Base-by-base conservation (phyloP, 805 yeast genomes). In the Wickerhamomyces mucosus region DNA sequence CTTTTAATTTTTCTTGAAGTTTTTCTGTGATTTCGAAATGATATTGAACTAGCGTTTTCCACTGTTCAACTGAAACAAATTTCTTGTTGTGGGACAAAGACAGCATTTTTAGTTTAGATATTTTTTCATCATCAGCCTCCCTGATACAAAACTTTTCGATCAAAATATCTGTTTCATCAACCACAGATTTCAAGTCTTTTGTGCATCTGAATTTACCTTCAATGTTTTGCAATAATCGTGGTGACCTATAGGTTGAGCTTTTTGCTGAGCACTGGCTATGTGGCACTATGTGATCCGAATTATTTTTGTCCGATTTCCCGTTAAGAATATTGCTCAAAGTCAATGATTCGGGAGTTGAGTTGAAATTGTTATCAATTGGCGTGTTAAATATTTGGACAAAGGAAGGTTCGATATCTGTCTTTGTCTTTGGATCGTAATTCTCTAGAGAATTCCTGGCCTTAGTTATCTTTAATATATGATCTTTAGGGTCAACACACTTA, bases 241-340 rank as follows among this genome's bases (percentile, higher is more conserved):
- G 45, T 7, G 45, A 35, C 17, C 31, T 31, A 26, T 38, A 39
- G 6, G 31, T 32, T 3, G 39, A 34, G 11, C 39, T 41, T 33
- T 29, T 34, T 18, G 15, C 10, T 5, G 26, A 8, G 10, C 26
- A n/a, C n/a, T n/a, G n/a, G n/a, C n/a, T n/a, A n/a, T n/a, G n/a
- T n/a, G n/a, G n/a, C n/a, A n/a, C n/a, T n/a, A n/a, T n/a, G n/a
- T n/a, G n/a, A n/a, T n/a, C n/a, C n/a, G n/a, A n/a, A n/a, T n/a
- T n/a, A n/a, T n/a, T n/a, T n/a, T n/a, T n/a, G n/a, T n/a, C n/a
- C n/a, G n/a, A n/a, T n/a, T n/a, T n/a, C n/a, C n/a, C n/a, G n/a
- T n/a, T n/a, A n/a, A n/a, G n/a, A n/a, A n/a, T n/a, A n/a, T n/a
- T n/a, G n/a, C n/a, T n/a, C n/a, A n/a, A n/a, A n/a, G n/a, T n/a